Base-by-base conservation (phyloP, 2,329 filamentous ascomycete species). In the Botryosphaeria agaves region DNA sequence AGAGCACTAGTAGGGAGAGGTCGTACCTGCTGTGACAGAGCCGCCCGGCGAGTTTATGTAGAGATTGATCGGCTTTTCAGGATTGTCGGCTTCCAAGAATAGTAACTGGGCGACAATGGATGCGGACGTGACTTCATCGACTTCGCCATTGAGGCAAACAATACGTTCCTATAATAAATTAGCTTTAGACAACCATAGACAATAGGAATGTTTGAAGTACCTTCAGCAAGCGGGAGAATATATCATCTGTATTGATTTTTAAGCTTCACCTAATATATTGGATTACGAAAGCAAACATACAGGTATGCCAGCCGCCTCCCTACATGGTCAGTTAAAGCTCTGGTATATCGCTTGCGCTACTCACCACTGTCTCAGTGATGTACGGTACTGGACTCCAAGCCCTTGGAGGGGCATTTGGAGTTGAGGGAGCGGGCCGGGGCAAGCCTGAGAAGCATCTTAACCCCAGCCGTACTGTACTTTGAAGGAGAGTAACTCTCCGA, bases 1-100 rank as follows among this genome's bases (percentile, higher is more conserved):
- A 21, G 18, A n/a, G 19, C 5, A n/a, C 11, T 14, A 32, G 15
- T 30, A 18, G 15, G 5, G 14, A 14, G 18, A 15, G 29, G 18
- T 3, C 48, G 24, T 47, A 67, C 69, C 71, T 1, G 89, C 87
- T 37, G 79, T 87, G 24, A 98, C 85, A 25, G 80, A 87, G 33
- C 89, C 89, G 29, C 89, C 89, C 0, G 87, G 87, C 0, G 82
- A 92, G 60, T 98, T 93, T 54, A 98, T 98, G 56, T 98, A 98
- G 53, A 98, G 80, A 31, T 81, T 89, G 40, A 98, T 95, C 8
- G 84, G 80, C 53, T 93, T 94, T 33, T 91, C 74, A 3, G 87
- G 85, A 47, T 82, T 83, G 49, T 98, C 89, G 45, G 87, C 89
- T 64, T 98, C 91, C 53, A 98, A 83, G 69, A 85, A 98, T 38